Base-by-base conservation (phyloP, 2,329 filamentous ascomycete genomes). In the Blastomyces parvus region DNA sequence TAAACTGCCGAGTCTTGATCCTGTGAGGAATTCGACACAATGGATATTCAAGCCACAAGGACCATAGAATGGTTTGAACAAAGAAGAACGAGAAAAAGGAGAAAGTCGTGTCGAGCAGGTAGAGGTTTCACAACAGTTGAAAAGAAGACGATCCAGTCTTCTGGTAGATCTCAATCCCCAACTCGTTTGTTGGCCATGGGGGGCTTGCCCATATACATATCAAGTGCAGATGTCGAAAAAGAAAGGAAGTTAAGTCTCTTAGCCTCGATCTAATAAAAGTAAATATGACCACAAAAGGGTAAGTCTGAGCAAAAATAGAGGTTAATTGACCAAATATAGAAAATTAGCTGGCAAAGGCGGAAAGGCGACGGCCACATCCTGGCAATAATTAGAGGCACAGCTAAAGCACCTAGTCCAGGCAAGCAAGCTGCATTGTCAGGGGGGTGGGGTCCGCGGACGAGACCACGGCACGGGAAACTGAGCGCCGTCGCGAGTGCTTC, bases 11-110 rank as follows among this genome's bases (percentile, higher is more conserved):
- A 40, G 8, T 11, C 19, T 25, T 33, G 57, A n/a, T 19, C 40
- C 13, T 27, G 22, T 19, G 14, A 59, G n/a, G 58, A 59, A 46
- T 40, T 14, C n/a, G 14, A 59, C 11, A 59, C 58, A 59, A 59
- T 36, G 58, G 27, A 36, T 48, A 36, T 17, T 48, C 11, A 46
- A 48, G 40, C 42, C 58, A 59, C 30, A 59, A 22, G 27, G 27
- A 48, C 58, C 58, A 59, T 59, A 46, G 27, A 42, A 59, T 36
- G 25, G 19, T 36, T 59, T 48, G 40, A 48, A 59, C 40, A 59
- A 48, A 59, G 58, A 36, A 14, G 22, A 46, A 50, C 8, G 14
- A 27, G 2, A 42, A 42, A 58, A 58, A 27, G 14, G n/a, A 36
- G 55, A n/a, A 27, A 58, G 27, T 58, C 19, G 33, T 22, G 42